Percentiles rank a stretch among this genome's conserved stretches.
These are phyloP conservation scores for Cercospora sp. DNA, from an alignment of 2,329 filamentous ascomycete genomes.

Conservation along the genomic window DNA sequence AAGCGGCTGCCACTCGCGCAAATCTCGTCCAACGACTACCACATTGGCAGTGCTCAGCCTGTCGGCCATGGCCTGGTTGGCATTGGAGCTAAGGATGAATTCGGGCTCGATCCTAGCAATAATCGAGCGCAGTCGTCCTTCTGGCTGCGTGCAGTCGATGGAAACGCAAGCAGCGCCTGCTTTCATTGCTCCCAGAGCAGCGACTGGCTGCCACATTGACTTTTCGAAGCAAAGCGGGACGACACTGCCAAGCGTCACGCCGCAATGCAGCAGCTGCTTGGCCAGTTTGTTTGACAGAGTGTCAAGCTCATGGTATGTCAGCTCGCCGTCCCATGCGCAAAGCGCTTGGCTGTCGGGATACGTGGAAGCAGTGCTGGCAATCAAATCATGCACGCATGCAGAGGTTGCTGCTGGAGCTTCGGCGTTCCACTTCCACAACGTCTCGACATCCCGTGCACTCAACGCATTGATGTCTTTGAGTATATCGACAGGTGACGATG, in stretches of 20 bases:
- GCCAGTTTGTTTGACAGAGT: conserved; percentile 18
- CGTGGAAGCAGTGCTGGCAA: background rate
- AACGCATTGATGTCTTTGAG: conserved; percentile 10
- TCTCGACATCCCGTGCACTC: conserved; percentile 7
- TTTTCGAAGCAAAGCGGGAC: conserved; percentile 35
- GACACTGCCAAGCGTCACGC: conserved; percentile 6
- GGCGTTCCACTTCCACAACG: conserved; percentile 12
- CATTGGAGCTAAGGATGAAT: conserved; percentile 8
- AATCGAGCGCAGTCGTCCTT: conserved; percentile 33
- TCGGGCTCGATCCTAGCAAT: conserved; percentile 29
- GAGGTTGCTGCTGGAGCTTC: background rate
- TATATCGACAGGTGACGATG: background rate
- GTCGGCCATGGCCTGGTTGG: background rate
- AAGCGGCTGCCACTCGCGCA: background rate
- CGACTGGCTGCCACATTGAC: conserved; percentile 32
- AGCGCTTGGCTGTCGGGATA: conserved; percentile 8
- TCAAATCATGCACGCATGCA: conserved; percentile 12
- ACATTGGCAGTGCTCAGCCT: background rate
- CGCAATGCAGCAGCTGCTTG: background rate
- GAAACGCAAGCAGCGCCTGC: conserved; percentile 34
- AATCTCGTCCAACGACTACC: background rate
- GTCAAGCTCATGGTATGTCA: conserved; percentile 33
- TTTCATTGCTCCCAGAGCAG: conserved; percentile 35
- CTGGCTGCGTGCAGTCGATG: conserved; percentile 22
- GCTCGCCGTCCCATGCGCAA: conserved; percentile 33